Base-by-base conservation (phyloP, 352 stramenopile species). In the Peronosclerospora sorghi region DNA sequence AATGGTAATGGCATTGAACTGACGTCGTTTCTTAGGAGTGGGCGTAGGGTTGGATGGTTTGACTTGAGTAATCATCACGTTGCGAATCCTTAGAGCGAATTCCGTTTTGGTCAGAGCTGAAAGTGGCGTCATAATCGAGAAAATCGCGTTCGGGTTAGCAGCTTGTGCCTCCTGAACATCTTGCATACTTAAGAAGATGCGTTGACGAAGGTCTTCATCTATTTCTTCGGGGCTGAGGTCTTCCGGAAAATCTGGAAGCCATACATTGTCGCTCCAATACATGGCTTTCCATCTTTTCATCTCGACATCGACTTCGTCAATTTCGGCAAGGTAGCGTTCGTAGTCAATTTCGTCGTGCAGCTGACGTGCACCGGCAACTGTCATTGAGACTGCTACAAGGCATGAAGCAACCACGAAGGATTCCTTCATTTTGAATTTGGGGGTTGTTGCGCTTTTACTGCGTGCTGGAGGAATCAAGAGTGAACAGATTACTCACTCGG, bases 121-220 rank as follows among this genome's bases (percentile, higher is more conserved):
- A 34, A 83, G 80, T 4, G 61, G 67, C 17, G 68, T 62, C 62
- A 76, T 70, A 38, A 65, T 73, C 19, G 62, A 74, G 54, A 83
- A 83, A 23, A 60, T 58, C 26, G 70, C 70, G 15, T 58, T 21
- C 2, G 69, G 60, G 35, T 82, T 72, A 15, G 52, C 41, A 26
- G 28, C 34, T 38, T 72, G 51, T 17, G 59, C 50, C n/a, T 34
- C 44, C n/a, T 49, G 41, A 36, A 80, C 56, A 32, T 37, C 42
- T 23, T 68, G 49, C 38, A 73, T 72, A 42, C 59, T 64, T 32
- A 77, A 32, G 51, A 73, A 74, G 35, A 77, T 74, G 8, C 68
- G 65, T 37, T 74, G 62, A 8, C 53, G 53, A 34, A 64, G 56
- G 48, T 78, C 62, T 41, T 74, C 66, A 18, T 74, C 48, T 41